Evolutionary conservation across 768 basidiomycete genomes (phyloP), one percentile per base, ranked within the genome.

Genomic region (Candolleomyces eurysporus): DNA sequence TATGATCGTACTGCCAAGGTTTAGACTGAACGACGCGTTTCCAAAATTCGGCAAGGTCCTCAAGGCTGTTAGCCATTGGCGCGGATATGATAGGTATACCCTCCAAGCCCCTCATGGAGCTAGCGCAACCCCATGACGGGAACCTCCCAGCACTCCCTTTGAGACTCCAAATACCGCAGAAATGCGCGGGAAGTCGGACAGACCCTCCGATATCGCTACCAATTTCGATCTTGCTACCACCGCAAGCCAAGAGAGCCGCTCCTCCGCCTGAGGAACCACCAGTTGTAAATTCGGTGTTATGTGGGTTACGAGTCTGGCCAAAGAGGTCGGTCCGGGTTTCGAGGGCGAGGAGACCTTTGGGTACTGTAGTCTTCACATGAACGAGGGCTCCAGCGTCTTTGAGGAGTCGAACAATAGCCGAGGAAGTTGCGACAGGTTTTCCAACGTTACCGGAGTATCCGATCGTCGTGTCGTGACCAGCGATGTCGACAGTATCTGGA

Each of bases 191-290:
- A 30, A 84, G 82, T 55, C 91, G 81, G 43, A 91, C 83, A 57
- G 86, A 88, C 10, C 91, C 91, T 2, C 84, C 90, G 31, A 91
- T 75, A 65, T 92, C 90, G 4, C 89, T 84, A 1, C 89, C 90
- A 42, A 91, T 80, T 43, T 89, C 89, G 21, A 90, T 79, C 65
- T 85, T 83, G 43, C 81, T 81, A 10, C 88, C 88, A 1, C 87
- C 85, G 53, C 81, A 76, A 0, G 89, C 89, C 0, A 91, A 67
- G 1, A 91, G 79, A 1, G 89, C 88, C 0, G 79, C 83, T 60
- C 90, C 90, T 9, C 90, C 90, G 0, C 89, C 87, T 0, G 86
- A 85, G 0, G 88, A 89, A 7, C 86, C 90, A 16, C 89, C 89
- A 6, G 79, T 73, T 10, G 79, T 77, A 61, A 82, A 79, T 1